Evolutionary conservation across 352 stramenopile species (phyloP).

Genomic region (Thraustochytrium striatum): DNA sequence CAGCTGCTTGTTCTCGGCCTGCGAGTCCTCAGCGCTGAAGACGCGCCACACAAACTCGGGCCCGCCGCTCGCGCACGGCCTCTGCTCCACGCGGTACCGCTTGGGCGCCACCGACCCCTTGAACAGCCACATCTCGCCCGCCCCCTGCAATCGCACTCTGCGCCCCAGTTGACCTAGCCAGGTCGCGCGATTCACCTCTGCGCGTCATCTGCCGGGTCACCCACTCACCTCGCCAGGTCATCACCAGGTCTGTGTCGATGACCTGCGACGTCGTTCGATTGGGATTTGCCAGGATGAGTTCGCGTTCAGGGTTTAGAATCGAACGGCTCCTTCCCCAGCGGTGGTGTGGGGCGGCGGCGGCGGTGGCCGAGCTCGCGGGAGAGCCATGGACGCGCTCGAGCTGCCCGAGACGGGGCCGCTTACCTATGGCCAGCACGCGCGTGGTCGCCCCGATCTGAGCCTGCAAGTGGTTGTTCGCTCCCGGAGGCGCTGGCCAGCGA

Average conservation of each 20-base stretch:
- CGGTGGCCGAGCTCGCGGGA: background rate
- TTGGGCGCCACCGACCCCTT: background rate
- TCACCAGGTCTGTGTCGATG: background rate
- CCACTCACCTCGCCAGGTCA: background rate
- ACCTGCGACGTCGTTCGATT: background rate
- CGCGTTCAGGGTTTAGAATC: background rate
- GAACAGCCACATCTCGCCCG: background rate
- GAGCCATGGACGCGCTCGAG: background rate
- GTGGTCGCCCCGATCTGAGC: background rate
- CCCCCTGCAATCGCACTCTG: background rate
- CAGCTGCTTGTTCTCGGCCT: background rate
- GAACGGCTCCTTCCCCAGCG: too few relatives aligned
- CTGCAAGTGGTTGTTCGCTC: too few relatives aligned
- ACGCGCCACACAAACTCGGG: constrained; percentile 6
- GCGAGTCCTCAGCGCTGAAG: constrained; percentile 13
- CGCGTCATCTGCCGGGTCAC: background rate
- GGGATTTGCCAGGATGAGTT: background rate
- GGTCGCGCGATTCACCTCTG: background rate
- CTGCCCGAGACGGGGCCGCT: background rate
- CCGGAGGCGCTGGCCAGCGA: background rate
- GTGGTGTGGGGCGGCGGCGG: too few relatives aligned
- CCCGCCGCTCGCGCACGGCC: background rate
- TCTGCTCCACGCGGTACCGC: background rate
- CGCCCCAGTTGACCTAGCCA: background rate
- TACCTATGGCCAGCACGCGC: background rate